phyloP scores from a whole-genome alignment of 345 rosid species.

The Dimocarpus longan region DNA sequence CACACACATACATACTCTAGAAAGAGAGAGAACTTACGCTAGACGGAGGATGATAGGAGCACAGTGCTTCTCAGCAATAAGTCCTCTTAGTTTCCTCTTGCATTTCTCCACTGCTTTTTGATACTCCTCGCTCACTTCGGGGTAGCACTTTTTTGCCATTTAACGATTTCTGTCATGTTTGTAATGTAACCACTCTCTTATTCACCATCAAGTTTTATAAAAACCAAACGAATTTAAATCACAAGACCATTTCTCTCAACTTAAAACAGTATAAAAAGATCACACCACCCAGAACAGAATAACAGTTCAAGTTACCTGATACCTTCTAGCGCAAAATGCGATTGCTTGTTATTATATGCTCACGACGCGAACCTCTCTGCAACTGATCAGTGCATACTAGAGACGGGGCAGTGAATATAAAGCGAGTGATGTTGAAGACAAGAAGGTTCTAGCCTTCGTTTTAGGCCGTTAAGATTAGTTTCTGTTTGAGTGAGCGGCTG shows the following conservation, averaged over 20 bases:
- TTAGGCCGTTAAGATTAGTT: neutral
- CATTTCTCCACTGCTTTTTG: conserved; percentile 62
- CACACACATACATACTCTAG: neutral
- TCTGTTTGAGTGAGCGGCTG: neutral
- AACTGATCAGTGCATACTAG: neutral
- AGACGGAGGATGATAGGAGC: conserved; percentile 88
- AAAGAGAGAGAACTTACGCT: conserved; percentile 45
- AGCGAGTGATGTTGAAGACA: neutral
- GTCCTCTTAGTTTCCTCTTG: conserved; percentile 78
- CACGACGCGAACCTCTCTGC: neutral
- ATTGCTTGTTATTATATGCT: neutral
- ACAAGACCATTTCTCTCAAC: neutral
- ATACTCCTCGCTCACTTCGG: conserved; percentile 75
- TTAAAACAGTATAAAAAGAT: neutral
- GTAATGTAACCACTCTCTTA: neutral
- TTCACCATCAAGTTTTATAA: neutral
- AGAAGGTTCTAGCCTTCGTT: conserved; percentile 27
- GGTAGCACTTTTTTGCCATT: conserved; percentile 70
- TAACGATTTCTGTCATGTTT: neutral
- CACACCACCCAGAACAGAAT: neutral
- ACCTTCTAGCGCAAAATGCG: neutral
- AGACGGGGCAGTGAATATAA: neutral
- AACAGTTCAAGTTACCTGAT: too few relatives aligned
- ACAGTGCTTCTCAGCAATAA: conserved; percentile 78
- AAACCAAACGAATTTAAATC: neutral